Base-by-base conservation (phyloP, 768 basidiomycete genomes). In the Cytidiella melzeri region DNA sequence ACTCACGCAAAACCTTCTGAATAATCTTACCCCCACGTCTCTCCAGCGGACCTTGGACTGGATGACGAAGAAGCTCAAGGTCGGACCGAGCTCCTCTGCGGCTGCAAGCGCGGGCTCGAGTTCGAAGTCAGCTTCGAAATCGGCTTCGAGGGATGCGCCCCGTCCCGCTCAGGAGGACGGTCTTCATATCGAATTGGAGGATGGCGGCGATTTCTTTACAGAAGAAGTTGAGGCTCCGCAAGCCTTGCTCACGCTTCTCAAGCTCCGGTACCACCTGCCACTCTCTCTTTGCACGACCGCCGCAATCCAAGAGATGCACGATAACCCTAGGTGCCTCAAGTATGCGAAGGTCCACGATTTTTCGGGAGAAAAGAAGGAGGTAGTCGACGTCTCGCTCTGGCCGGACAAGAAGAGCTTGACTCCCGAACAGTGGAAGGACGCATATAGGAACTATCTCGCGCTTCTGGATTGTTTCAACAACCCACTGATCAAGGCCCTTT, bases 241-340 rank as follows among this genome's bases (percentile, higher is more conserved):
- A 15, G 30, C 30, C 9, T 7, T 34, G 9, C 30, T 34, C 30
- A 15, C 30, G 30, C 30, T 34, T 7, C 7, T 34, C 30, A 34
- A 40, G 47, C 11, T 39, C 47, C 6, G 18, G 42, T 1, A 19
- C 23, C 12, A 40, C 37, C 9, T 53, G 52, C 44, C 36, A 34
- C 23, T 11, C 20, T 7, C 30, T 7, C 7, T 34, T 7, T 34
- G 30, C 15, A 34, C 30, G 9, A 34, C 7, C 30, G 15, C 7
- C 9, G 30, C 30, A 7, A 7, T 34, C 30, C 7, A 34, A 15
- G 30, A 34, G 9, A 7, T 34, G 30, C 7, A 34, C 7, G 15
- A 34, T 7, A 34, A 15, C 30, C 7, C 30, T 7, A n/a, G n/a
- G n/a, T n/a, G n/a, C n/a, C 9, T 34, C 7, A 34, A 34, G 30